Evolutionary conservation across 176 grass and related monocot genomes (phyloP), one percentile per base, ranked within the genome.

Genomic region (Aegilops sharonensis): DNA sequence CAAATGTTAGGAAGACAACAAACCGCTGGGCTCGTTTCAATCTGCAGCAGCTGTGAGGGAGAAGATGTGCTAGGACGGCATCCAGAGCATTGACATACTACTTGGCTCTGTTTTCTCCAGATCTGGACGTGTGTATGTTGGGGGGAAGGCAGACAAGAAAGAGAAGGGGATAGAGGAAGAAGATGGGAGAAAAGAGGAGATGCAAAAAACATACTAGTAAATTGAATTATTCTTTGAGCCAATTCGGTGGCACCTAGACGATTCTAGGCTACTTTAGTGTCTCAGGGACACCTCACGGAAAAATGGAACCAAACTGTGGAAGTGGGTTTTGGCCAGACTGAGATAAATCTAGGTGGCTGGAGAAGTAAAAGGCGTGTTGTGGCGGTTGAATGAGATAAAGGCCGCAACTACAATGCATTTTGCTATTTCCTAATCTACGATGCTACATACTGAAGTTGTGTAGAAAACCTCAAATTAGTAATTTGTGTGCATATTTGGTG

Each of bases 401-500:
- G 56, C 6, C 20, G 56, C 56, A 59, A 21, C 56, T 59, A 20
- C 56, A 59, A 59, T 21, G 20, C 20, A 21, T 59, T 59, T 59
- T 59, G 20, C 20, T 59, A 59, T 59, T 59, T 59, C 54, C 17
- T 59, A 59, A 21, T 59, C 32, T 21, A 35, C 9, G 61, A 24
- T 30, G 17, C 2, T 20, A 43, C 17, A 11, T 64, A 27, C 57
- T 30, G 36, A 29, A 64, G 36, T 18, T 3, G 67, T 81, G 31
- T 23, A 20, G 48, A 83, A 57, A 72, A 8, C 24, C 48, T 54
- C 4, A 72, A 72, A 17, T 40, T 83, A 60, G 52, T 12, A 82
- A 71, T 82, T 52, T 40, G 40, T 37, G 40, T 74, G 2, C 24
- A 83, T 74, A 20, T 45, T 84, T 74, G 54, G 54, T 74, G 31